These are phyloP conservation scores for Yarrowia keelungensis DNA, from an alignment of 805 yeast species.

Conservation along the genomic window DNA sequence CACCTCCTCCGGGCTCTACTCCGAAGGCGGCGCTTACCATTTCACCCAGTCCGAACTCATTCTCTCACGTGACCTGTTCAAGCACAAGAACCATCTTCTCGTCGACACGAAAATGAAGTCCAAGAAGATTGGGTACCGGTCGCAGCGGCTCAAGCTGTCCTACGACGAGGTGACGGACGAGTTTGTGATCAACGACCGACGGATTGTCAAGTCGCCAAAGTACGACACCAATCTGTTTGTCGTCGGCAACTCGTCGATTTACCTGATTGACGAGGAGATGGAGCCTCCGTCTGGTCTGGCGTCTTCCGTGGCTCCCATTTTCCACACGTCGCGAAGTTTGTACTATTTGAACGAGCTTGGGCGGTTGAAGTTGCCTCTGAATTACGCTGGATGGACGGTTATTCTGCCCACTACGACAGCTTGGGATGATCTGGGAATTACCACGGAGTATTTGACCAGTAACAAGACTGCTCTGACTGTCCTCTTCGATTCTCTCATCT, in stretches of 20 bases:
- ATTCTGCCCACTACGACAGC: constrained; percentile 79
- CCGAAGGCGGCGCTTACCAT: constrained; percentile 23
- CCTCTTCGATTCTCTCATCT: constrained; percentile 63
- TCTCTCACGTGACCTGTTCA: not conserved
- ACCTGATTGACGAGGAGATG: constrained; percentile 65
- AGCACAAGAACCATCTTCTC: constrained; percentile 63
- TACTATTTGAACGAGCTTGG: constrained; percentile 61
- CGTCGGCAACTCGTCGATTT: constrained; percentile 72
- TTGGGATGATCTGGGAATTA: constrained; percentile 70
- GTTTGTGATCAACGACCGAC: constrained; percentile 20
- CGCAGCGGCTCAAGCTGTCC: constrained; percentile 15
- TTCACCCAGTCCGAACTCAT: constrained; percentile 6
- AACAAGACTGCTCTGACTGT: constrained; percentile 60
- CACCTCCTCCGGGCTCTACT: constrained; percentile 42
- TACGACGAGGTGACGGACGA: constrained; percentile 16
- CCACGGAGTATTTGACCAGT: constrained; percentile 62
- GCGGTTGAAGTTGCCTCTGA: constrained; percentile 59
- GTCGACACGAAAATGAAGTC: constrained; percentile 64
- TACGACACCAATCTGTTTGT: constrained; percentile 37
- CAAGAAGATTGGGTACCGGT: constrained; percentile 58
- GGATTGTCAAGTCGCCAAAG: constrained; percentile 46
- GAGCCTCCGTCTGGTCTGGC: constrained; percentile 69
- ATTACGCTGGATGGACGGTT: constrained; percentile 70
- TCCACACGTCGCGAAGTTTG: constrained; percentile 70
- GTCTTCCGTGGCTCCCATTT: constrained; percentile 67